Base-by-base conservation (phyloP, 106 monocot species). In the Platanthera zijinensis region DNA sequence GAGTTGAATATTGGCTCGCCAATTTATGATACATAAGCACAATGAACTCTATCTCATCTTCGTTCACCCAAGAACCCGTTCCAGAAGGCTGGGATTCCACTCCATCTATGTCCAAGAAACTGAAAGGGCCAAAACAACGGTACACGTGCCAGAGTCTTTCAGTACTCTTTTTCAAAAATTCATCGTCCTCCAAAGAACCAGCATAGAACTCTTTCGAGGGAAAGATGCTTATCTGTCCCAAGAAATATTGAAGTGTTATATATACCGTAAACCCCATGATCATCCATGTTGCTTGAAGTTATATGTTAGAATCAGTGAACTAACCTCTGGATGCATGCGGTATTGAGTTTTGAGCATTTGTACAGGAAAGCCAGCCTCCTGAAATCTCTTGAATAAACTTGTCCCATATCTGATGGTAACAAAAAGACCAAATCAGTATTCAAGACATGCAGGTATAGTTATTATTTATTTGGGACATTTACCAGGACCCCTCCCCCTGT, bases 341-440 rank as follows among this genome's bases (percentile, higher is more conserved):
- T 94, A 99, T 66, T 99, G 99, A 11, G 86, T 89, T 80, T 85
- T 99, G 10, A 99, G 94, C 94, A 99, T 88, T 57, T 94, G 94
- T 19, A 99, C 92, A 56, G 94, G 99, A 84, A 94, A 92, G 5
- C 94, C 99, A 62, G 92, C 94, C 73, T 75, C 83, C 59, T 99
- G 99, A 80, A 99, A 99, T 87, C 99, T 92, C 76, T 99, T 88
- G 71, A 99, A 99, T 76, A 99, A 90, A 82, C 99, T 99, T 62
- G 74, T 94, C 14, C 89, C 90, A 71, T 94, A 99, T 52, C 99
- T 99, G 74, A 15, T 15, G 61, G 47, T 50, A 39, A 14, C 18
- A 85, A 74, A 80, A 8, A 69, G 18, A 76, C 1, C 4, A 63
- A 72, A 63, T n/a, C 51, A 72, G 51, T 48, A 47, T 46, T n/a